Evolutionary conservation across 2,329 filamentous ascomycete species (phyloP).

Genomic region (Tricladium varicosporioides): DNA sequence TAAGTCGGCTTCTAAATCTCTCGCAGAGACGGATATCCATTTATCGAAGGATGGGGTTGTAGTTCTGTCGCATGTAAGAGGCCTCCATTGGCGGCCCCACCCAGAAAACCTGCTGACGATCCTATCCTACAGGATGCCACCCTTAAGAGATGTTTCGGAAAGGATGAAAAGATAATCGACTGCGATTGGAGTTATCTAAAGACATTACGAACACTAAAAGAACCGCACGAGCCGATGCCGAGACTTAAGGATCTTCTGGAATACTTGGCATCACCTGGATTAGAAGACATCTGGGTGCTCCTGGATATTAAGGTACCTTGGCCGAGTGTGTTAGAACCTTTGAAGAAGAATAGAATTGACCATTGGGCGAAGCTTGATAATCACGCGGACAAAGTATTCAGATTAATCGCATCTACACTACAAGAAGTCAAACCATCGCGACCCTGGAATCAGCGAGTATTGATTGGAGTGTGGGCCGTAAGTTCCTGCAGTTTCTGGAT

Average conservation of each 20-base stretch:
- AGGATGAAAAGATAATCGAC: slow-evolving; percentile 69
- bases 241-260: slow-evolving; percentile 71
- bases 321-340: background rate
- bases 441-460: slow-evolving; percentile 70
- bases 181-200: slow-evolving; percentile 74
- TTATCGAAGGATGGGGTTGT: slow-evolving; percentile 79
- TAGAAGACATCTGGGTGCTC: slow-evolving; percentile 73
- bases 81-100: background rate
- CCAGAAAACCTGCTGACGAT: slow-evolving; percentile 11
- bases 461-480: slow-evolving; percentile 82
- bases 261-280: slow-evolving; percentile 63
- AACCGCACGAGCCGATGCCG: slow-evolving; percentile 71
- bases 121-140: slow-evolving; percentile 59
- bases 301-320: slow-evolving; percentile 78
- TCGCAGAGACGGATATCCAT: slow-evolving; percentile 77
- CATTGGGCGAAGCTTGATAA: slow-evolving; percentile 58
- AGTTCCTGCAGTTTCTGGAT: slow-evolving; percentile 15
- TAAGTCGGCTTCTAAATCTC: too few species aligned
- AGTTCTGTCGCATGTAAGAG: slow-evolving; percentile 72
- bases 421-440: slow-evolving; percentile 45
- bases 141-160: slow-evolving; percentile 78
- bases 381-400: slow-evolving; percentile 67
- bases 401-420: slow-evolving; percentile 64
- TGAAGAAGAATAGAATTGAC: background rate
- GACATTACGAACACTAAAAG: slow-evolving; percentile 62